Evolutionary conservation across 441 rosid genomes (phyloP).

Genomic region (Bruguiera hainesii): DNA sequence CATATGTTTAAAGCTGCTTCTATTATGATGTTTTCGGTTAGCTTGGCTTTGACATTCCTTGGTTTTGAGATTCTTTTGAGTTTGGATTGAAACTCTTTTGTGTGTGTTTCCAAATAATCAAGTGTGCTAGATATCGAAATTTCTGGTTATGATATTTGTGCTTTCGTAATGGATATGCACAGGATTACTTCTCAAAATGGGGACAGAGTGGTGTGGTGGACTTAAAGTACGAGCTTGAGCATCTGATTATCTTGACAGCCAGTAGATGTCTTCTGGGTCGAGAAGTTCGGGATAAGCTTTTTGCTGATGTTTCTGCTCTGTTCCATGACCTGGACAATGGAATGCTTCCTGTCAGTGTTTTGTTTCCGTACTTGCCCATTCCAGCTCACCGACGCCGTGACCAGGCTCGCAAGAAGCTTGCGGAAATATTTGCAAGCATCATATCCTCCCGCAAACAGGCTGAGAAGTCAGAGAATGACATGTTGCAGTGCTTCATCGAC

Average conservation of each 20-base stretch:
- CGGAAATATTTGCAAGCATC: conserved; percentile 72
- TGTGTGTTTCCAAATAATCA: no score
- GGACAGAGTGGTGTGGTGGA: conserved; percentile 95
- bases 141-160: conserved; percentile 5
- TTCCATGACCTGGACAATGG: conserved; percentile 99
- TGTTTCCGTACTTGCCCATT: conserved; percentile 90
- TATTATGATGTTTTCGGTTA: no score
- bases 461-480: conserved; percentile 77
- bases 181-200: conserved; percentile 96
- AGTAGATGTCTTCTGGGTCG: conserved; percentile 94
- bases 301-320: conserved; percentile 88
- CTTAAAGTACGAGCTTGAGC: conserved; percentile 87
- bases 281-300: conserved; percentile 97
- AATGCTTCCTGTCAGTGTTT: conserved; percentile 95
- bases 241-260: conserved; percentile 95
- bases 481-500: conserved; percentile 95
- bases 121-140: neutral
- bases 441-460: conserved; percentile 72
- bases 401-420: conserved; percentile 74
- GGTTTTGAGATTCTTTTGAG: no score
- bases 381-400: conserved; percentile 98
- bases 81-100: no score
- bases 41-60: no score
- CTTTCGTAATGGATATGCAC: conserved; percentile 22
- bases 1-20: no score